These are phyloP conservation scores for Nannochloris sp. DNA, from an alignment of 139 green algal species.

Conservation along the genomic window DNA sequence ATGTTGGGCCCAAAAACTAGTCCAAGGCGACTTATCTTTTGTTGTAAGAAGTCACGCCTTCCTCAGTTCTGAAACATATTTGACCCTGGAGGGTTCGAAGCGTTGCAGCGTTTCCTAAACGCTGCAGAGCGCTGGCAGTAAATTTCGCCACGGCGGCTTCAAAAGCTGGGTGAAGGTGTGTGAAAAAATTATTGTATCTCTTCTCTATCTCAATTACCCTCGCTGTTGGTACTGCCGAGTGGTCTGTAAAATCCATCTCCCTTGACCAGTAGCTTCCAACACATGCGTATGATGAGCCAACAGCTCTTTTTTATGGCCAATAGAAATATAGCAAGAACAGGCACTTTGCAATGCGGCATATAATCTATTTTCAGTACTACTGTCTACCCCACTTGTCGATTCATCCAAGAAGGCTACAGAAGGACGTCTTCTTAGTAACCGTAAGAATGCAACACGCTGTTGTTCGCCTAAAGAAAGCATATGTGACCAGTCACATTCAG, in stretches of 20 bases:
- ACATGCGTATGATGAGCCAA: constrained; percentile 67
- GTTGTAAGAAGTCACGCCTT: no score
- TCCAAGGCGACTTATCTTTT: no score
- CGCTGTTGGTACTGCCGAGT: background rate
- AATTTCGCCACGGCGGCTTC: no score
- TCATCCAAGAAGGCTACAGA: constrained; percentile 67
- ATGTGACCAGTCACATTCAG: constrained; percentile 58
- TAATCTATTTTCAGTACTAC: constrained; percentile 41
- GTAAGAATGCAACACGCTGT: constrained; percentile 74
- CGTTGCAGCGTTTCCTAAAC: no score
- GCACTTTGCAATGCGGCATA: constrained; percentile 41
- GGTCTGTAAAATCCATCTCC: constrained; percentile 6
- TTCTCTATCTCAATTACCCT: no score
- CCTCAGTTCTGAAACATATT: no score
- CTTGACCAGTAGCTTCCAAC: constrained; percentile 34
- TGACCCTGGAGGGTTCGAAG: no score
- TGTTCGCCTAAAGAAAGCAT: constrained; percentile 72
- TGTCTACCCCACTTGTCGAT: constrained; percentile 62
- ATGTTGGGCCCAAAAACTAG: no score
- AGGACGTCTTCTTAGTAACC: constrained; percentile 64
- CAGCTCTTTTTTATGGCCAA: constrained; percentile 65
- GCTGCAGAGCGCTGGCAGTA: no score
- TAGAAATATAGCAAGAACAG: constrained; percentile 52
- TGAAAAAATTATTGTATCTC: no score
- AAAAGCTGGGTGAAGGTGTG: no score